Base-by-base conservation (phyloP, 441 rosid species). In the Pelargonium myrrhifolium region DNA sequence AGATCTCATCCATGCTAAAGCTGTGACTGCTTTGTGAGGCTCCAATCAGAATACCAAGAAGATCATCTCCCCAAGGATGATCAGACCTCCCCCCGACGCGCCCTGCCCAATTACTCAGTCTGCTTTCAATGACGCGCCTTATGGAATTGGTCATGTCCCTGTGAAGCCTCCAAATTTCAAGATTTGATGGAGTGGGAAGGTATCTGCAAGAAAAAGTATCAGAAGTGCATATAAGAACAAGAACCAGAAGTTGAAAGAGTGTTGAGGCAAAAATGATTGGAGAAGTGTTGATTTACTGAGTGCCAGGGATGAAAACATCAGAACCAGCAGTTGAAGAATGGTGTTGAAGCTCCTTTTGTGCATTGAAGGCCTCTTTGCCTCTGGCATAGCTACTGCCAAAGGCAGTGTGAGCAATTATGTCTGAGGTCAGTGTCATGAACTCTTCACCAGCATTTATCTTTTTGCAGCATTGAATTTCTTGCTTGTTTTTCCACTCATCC, bases 121-220 rank as follows among this genome's bases (percentile, higher is more conserved):
- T 81, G 0, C 68, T 62, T 6, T 76, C 73, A 24, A 82, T 69
- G 14, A 78, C 77, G 51, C 69, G 35, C 67, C 66, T 67, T 0
- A 79, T 65, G 6, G 81, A 61, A 22, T 62, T 71, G 61, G 76
- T 79, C 58, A 85, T 9, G 72, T 74, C 73, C 74, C 65, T 69
- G 5, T 81, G 82, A 56, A 84, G 84, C 69, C 77, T 84, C 89
- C 88, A 84, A 21, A 81, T 69, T 11, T 61, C 74, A 42, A 78
- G 42, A 64, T 85, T 85, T 39, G 64, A 69, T 53, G 80, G 78
- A 1, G 82, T 78, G 9, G 86, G 92, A 8, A 84, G 77, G 75
- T 84, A 84, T 64, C 85, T 87, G 37, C 37, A n/a, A n/a, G n/a
- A 31, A 4, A 31, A 31, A 31, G 37, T 31, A 2, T 2, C 2